Evolutionary conservation across 2,329 filamentous ascomycete genomes (phyloP), one percentile per base, ranked within the genome.

Genomic region (Aspergillus sp.): DNA sequence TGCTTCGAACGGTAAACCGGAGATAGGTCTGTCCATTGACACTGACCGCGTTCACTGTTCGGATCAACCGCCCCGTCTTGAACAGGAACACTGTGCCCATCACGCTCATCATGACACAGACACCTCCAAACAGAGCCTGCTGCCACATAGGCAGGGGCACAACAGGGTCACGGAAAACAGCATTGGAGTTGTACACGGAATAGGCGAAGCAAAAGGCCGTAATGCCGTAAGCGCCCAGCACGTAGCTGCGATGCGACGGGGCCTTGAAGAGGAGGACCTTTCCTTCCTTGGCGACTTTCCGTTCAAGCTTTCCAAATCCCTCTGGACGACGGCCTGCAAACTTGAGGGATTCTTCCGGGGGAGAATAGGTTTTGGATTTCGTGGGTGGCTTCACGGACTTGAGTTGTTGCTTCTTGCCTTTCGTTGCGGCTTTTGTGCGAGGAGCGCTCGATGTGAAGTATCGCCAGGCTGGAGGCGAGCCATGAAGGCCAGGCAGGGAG

Each of bases 181-280:
- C 67, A 63, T 77, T 79, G 58, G 78, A 78, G 65, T 82, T 80
- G 60, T 78, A 74, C 44, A 74, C 70, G 2, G 79, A 76, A 62
- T 79, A 83, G 34, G 68, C 59, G 52, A 83, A 75, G 67, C 79
- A 83, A 62, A 81, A 80, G 19, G 76, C 55, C 2, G 81, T 81
- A 21, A 82, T 79, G 13, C 73, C 68, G 69, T 86, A 85, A 64
- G 82, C 83, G 43, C 82, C 81, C 59, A 82, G 65, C 56, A 87
- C 78, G 68, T 85, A 87, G 70, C 79, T 78, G 52, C 81, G 80
- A 62, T 88, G 85, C 1, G 84, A 84, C 13, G 84, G 83, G 1
- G 81, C 80, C 62, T 86, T 77, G 74, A 88, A 90, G 41, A 90
- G 76, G 3, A 81, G 70, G 6, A 86, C 84, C 1, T 76, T 71